Evolutionary conservation across 1,139 yeast genomes (phyloP).

Genomic region (Kodamaea suecica): DNA sequence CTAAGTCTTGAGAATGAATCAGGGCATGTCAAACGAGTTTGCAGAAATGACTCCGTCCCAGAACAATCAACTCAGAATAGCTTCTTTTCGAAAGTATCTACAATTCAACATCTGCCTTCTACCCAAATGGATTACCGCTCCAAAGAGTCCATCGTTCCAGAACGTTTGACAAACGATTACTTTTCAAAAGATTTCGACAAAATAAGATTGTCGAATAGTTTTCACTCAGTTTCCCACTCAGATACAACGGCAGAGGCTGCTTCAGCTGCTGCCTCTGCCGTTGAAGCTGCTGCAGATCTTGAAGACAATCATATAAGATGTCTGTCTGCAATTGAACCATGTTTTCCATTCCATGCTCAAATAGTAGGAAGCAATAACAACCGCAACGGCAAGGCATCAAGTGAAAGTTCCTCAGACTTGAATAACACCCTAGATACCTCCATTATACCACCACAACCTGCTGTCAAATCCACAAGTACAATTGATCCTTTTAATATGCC

Average conservation of each 20-base stretch:
- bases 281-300: slow-evolving; percentile 2
- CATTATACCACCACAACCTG: too few species aligned
- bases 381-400: background rate
- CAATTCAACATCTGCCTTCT: too few species aligned
- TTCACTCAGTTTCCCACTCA: slow-evolving; percentile 7
- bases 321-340: slow-evolving; percentile 13
- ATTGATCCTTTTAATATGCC: too few species aligned
- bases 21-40: slow-evolving; percentile 5
- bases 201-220: too few species aligned
- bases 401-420: too few species aligned
- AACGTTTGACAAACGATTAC: slow-evolving; percentile 2
- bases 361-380: background rate
- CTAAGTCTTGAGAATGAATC: slow-evolving; percentile 6
- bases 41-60: slow-evolving; percentile 6
- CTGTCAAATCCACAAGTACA: too few species aligned
- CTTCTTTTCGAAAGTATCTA: too few species aligned
- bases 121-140: too few species aligned
- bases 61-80: too few species aligned
- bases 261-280: slow-evolving; percentile 2
- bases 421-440: too few species aligned
- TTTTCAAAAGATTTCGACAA: slow-evolving; percentile 4
- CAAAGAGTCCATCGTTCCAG: too few species aligned
- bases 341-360: slow-evolving; percentile 2
- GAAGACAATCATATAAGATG: slow-evolving; percentile 12
- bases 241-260: slow-evolving; percentile 6